A percentile compares a stretch with the other conserved stretches of the same genome.
Evolutionary conservation across 225 moss, liverwort and hornwort species (phyloP).

Genomic region (Lunularia cruciata): DNA sequence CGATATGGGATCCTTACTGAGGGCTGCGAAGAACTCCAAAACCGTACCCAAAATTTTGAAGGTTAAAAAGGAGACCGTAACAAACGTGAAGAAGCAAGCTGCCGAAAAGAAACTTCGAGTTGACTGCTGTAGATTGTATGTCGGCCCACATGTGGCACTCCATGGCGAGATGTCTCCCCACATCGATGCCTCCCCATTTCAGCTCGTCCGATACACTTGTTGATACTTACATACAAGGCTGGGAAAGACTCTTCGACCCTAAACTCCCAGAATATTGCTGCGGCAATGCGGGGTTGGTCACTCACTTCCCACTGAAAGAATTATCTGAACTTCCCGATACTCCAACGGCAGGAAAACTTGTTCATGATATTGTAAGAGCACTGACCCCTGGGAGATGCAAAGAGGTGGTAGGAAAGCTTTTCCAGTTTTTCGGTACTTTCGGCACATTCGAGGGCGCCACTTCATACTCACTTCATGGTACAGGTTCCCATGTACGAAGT

Average conservation of each 20-base stretch:
- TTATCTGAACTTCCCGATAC: neutral
- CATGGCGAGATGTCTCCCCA: neutral
- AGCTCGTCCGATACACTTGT: neutral
- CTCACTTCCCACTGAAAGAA: neutral
- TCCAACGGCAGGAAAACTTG: neutral
- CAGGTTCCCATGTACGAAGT: constrained; percentile 5
- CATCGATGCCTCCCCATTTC: neutral
- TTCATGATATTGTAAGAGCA: constrained; percentile 1
- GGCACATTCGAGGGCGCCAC: neutral
- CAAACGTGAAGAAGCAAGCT: constrained; percentile 18
- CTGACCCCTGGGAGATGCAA: neutral
- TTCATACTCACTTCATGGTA: neutral
- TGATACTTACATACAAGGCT: constrained; percentile 9
- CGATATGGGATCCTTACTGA: neutral
- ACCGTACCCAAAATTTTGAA: neutral
- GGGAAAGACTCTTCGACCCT: constrained; percentile 3
- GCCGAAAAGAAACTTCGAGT: neutral
- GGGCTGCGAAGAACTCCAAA: neutral
- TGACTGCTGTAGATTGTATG: constrained; percentile 21
- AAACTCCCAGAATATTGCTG: neutral
- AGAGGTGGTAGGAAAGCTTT: neutral
- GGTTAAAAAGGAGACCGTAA: constrained; percentile 11
- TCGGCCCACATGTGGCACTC: constrained; percentile 20
- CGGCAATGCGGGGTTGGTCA: neutral
- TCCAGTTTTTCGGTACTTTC: too few relatives aligned